Conservation (phyloP, 352 stramenopile species). For the Pythium apleroticum region DNA sequence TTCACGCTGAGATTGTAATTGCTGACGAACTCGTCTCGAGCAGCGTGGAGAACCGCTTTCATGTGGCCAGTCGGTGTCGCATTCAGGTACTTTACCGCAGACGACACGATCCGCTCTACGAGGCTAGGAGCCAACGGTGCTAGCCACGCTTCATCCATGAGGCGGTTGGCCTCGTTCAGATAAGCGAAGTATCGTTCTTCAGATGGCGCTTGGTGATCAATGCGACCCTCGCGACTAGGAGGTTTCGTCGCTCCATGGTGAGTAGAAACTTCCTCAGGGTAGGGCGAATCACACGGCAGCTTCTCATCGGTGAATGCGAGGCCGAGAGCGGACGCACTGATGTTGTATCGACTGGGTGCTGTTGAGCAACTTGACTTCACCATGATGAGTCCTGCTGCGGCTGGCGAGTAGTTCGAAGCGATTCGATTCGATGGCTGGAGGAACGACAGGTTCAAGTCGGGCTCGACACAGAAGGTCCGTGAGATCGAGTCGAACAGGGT, state of each 20-base stretch:
- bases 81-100: slow-evolving; percentile 55
- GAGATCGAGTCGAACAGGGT: slow-evolving; percentile 65
- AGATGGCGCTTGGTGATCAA: slow-evolving; percentile 16
- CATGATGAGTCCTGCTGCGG: slow-evolving; percentile 45
- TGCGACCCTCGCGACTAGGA: neutral
- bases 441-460: slow-evolving; percentile 52
- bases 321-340: neutral
- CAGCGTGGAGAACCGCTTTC: slow-evolving; percentile 36
- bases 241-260: neutral
- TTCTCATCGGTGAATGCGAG: slow-evolving; percentile 12
- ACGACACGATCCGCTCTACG: slow-evolving; percentile 42
- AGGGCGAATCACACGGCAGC: slow-evolving; percentile 15
- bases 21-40: slow-evolving; percentile 45
- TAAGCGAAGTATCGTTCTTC: slow-evolving; percentile 66
- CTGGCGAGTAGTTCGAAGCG: slow-evolving; percentile 59
- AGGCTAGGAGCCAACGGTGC: slow-evolving; percentile 37
- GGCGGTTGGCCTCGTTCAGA: slow-evolving; percentile 31
- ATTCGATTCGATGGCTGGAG: slow-evolving; percentile 74
- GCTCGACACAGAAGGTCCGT: slow-evolving; percentile 72
- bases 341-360: neutral
- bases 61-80: slow-evolving; percentile 37
- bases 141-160: slow-evolving; percentile 47
- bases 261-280: neutral
- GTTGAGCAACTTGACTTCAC: slow-evolving; percentile 26
- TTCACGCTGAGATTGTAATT: slow-evolving; percentile 72